Percentiles rank a stretch among this genome's conserved stretches.
Evolutionary conservation across 2,329 filamentous ascomycete genomes (phyloP).

Genomic region (Diaporthe sp.): DNA sequence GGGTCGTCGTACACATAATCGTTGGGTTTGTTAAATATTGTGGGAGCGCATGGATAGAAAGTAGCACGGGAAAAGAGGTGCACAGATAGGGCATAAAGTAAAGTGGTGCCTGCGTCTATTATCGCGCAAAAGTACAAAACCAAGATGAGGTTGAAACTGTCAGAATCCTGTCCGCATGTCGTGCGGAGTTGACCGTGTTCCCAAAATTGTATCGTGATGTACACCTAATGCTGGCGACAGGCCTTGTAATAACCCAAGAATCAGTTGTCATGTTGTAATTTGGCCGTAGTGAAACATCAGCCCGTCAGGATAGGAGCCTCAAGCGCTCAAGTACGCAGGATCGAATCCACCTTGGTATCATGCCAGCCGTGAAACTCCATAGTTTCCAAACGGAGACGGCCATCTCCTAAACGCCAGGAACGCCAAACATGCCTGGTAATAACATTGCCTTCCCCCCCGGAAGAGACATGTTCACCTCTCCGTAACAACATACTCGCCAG

Average conservation of each 20-base stretch:
- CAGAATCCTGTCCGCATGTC: not conserved
- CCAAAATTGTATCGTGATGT: not conserved
- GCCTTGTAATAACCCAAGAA: not conserved
- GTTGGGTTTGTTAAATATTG: conserved; percentile 23
- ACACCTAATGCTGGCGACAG: not conserved
- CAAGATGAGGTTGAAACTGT: not conserved
- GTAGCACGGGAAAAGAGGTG: conserved; percentile 19
- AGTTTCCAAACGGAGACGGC: not conserved
- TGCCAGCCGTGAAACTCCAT: not conserved
- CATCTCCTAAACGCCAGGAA: conserved; percentile 29
- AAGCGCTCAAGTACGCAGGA: not conserved
- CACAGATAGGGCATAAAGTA: conserved; percentile 20
- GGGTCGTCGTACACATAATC: conserved; percentile 3
- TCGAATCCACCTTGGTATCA: conserved; percentile 29
- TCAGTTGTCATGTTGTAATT: not conserved
- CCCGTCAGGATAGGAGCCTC: not conserved
- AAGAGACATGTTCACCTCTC: conserved; percentile 44
- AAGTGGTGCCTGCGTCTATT: conserved; percentile 19
- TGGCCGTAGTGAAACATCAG: not conserved
- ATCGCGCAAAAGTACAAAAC: conserved; percentile 16
- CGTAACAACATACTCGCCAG: conserved; percentile 67
- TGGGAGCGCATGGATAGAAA: conserved; percentile 14
- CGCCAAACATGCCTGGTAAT: conserved; percentile 2
- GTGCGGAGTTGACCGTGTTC: not conserved
- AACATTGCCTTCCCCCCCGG: not conserved